These are phyloP conservation scores for Paecilomyces sp. DNA, from an alignment of 2,329 filamentous ascomycete genomes.

Conservation along the genomic window DNA sequence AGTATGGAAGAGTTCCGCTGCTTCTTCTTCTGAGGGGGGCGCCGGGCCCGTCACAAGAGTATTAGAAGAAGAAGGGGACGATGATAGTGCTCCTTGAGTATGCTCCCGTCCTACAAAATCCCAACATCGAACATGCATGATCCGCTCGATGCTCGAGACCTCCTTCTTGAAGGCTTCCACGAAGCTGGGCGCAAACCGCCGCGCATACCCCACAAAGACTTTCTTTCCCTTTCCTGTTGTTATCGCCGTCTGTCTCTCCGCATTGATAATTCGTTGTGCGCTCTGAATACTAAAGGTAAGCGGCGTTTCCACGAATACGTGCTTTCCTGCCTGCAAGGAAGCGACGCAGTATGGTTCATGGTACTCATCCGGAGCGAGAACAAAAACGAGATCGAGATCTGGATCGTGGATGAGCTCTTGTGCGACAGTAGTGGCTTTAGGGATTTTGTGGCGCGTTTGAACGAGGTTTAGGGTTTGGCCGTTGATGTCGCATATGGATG, in stretches of 20 bases:
- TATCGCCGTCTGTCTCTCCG: conserved; percentile 33
- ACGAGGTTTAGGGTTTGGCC: conserved; percentile 3
- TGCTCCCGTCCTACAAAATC: conserved; percentile 38
- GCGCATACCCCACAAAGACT: conserved; percentile 56
- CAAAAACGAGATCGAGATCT: conserved; percentile 48
- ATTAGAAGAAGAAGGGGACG: no score
- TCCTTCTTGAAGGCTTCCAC: conserved; percentile 47
- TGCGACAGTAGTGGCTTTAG: conserved; percentile 27
- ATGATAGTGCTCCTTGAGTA: conserved; percentile 41
- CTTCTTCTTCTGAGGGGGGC: conserved; percentile 9
- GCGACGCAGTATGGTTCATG: conserved; percentile 47
- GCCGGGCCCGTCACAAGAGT: conserved; percentile 16
- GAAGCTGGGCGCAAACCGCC: conserved; percentile 54
- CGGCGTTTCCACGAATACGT: conserved; percentile 55
- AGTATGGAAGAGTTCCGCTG: not conserved
- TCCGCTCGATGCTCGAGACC: conserved; percentile 43
- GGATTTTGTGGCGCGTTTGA: conserved; percentile 11
- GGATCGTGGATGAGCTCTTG: conserved; percentile 35
- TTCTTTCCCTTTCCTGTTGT: conserved; percentile 22
- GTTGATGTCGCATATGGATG: conserved; percentile 45
- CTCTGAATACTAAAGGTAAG: conserved; percentile 44
- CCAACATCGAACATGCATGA: conserved; percentile 47
- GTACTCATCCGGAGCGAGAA: conserved; percentile 48
- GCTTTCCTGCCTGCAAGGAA: conserved; percentile 49
- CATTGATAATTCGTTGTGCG: conserved; percentile 42